Evolutionary conservation across 1,139 yeast genomes (phyloP), one percentile per base, ranked within the genome.

Genomic region (Pneumocystis wakefieldiae): DNA sequence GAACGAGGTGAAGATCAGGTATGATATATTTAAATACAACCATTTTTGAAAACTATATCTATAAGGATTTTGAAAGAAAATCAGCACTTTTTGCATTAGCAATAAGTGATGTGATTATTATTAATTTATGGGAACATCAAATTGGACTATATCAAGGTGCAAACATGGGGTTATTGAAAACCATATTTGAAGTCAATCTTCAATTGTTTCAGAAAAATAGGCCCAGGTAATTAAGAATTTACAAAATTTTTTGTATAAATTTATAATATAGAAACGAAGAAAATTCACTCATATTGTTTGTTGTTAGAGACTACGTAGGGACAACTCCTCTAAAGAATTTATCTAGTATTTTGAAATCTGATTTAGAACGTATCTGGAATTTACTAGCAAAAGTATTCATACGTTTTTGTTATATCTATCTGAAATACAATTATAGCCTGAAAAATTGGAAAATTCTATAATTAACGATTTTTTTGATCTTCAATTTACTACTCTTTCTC

Each of bases 141-240:
- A 91, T 92, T 64, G 98, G 98, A 4, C 78, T 94, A 62, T 92
- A 92, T 72, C 97, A 92, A 73, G 98, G 98, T 61, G 97, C 97
- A 35, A 92, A 92, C 71, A 87, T 92, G 96, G 98, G 95, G 1
- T 76, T 92, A 62, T 79, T 92, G 69, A 91, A 90, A 72, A 92
- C 98, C 0, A 98, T 92, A 3, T 91, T 92, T 76, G 98, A 92
- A 72, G 98, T 92, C 42, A 92, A 94, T 72, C 77, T 92, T 68
- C 82, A 95, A 2, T 77, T 94, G 59, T 92, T 92, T 74, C 87
- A 78, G 62, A 24, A 71, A n/a, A 62, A 64, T 39, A 57, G 37
- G 24, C 62, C 61, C 28, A 36, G 62, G 35, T 64, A 48, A 10
- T 24, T 8, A 10, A 12, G 12, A 17, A 10, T 6, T 3, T 29